Evolutionary conservation across 345 rosid genomes (phyloP), one percentile per base, ranked within the genome.

Genomic region (Kernera saxatilis): DNA sequence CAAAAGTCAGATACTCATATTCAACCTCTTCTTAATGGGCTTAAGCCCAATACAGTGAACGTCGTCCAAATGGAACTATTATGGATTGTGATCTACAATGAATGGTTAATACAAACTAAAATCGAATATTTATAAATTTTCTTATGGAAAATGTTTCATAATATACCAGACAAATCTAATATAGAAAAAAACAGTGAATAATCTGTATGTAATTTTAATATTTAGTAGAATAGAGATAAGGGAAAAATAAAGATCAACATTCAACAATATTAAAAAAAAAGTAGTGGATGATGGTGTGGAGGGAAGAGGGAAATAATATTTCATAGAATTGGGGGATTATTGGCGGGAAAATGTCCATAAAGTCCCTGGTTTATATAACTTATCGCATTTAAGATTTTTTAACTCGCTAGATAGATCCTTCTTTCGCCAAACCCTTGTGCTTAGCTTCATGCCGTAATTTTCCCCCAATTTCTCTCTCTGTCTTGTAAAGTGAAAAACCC

Each of bases 261-360:
- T 27, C 2, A 22, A 61, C 13, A 41, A 3, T 13, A n/a, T n/a
- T n/a, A n/a, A n/a, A n/a, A n/a, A n/a, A n/a, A 21, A 8, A 9
- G 52, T 29, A 56, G 77, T 19, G 78, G 67, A 36, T 0, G 23
- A 22, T 15, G 10, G 2, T 1, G 10, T 23, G 81, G 76, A 72
- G 19, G 32, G 64, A 33, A 26, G 53, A 49, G 6, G 40, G 26
- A 6, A 25, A 7, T 13, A 45, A n/a, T 3, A 22, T 30, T 15
- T 49, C 40, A 50, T 8, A 19, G 18, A 51, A 48, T 19, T 54
- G 21, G 54, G 54, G 61, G 29, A 27, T 65, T 55, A 32, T 18
- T 56, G 86, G 86, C 88, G 88, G 88, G 84, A 84, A 84, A 84
- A 80, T 80, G 80, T 77, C 86, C 59, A 76, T 74, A 69, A 49